phyloP scores from a whole-genome alignment of 2,329 filamentous ascomycete species.

The Pestalotiopsis sp. region DNA sequence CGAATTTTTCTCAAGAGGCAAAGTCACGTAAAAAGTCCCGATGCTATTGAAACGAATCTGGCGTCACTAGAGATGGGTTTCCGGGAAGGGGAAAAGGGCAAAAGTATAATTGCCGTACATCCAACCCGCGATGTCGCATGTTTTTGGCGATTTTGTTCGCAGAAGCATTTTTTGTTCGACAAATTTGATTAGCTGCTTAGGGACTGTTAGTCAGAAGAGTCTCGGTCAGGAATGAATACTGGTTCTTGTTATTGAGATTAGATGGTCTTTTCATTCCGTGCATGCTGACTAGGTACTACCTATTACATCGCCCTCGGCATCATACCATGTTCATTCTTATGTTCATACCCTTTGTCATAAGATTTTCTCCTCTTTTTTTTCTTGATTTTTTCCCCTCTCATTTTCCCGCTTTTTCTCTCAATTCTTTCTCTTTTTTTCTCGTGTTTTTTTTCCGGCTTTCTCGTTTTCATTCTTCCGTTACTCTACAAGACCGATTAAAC shows the following conservation, averaged over 20 bases:
- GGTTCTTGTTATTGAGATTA: not conserved
- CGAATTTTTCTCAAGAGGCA: conserved; percentile 7
- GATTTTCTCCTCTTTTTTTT: not conserved
- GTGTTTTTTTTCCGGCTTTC: not conserved
- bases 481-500: not conserved
- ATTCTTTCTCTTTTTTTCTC: not conserved
- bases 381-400: not conserved
- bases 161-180: not conserved
- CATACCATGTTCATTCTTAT: no score
- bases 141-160: not conserved
- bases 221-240: not conserved
- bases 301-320: no score
- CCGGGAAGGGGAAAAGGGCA: conserved; percentile 8
- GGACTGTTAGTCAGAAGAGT: not conserved
- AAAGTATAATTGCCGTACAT: not conserved
- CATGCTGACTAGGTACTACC: no score
- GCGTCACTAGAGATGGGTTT: conserved; percentile 15
- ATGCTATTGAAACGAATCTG: conserved; percentile 11
- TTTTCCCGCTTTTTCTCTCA: not conserved
- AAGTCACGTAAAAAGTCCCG: conserved; percentile 15
- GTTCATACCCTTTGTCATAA: no score
- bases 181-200: not conserved
- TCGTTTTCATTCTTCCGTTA: not conserved
- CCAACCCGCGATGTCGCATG: not conserved
- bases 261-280: not conserved